These are phyloP conservation scores for Hibiscus trionum DNA, from an alignment of 345 rosid species.

Conservation along the genomic window DNA sequence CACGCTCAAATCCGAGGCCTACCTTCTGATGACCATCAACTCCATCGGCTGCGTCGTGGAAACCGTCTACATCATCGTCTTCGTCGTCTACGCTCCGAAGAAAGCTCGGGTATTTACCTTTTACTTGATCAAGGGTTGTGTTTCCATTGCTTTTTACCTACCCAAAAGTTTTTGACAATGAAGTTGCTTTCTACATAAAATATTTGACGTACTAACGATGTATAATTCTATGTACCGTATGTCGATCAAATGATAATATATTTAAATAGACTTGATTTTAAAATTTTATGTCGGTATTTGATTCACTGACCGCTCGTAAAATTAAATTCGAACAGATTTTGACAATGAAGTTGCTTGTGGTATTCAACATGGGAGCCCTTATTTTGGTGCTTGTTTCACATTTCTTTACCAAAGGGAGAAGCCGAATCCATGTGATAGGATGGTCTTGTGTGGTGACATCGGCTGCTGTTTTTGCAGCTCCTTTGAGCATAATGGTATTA, in stretches of 20 bases:
- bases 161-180: too few relatives aligned
- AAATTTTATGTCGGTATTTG: background rate
- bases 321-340: background rate
- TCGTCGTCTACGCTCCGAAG: slow-evolving; percentile 41
- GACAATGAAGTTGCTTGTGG: slow-evolving; percentile 25
- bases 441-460: slow-evolving; percentile 34
- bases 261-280: too few relatives aligned
- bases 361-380: slow-evolving; percentile 26
- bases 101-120: slow-evolving; percentile 32
- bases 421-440: slow-evolving; percentile 24
- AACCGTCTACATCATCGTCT: slow-evolving; percentile 36
- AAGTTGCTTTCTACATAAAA: too few relatives aligned
- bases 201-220: too few relatives aligned
- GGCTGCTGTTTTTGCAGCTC: slow-evolving; percentile 33
- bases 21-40: slow-evolving; percentile 43
- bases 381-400: slow-evolving; percentile 17
- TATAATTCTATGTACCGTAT: too few relatives aligned
- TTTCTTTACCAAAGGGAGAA: slow-evolving; percentile 23
- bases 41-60: slow-evolving; percentile 39
- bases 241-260: too few relatives aligned
- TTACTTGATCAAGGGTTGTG: too few relatives aligned
- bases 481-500: slow-evolving; percentile 38
- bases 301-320: background rate
- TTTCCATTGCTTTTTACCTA: too few relatives aligned
- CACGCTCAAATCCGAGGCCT: slow-evolving; percentile 24